phyloP scores from a whole-genome alignment of 129 eudicot genomes.

The Arctium lappa region DNA sequence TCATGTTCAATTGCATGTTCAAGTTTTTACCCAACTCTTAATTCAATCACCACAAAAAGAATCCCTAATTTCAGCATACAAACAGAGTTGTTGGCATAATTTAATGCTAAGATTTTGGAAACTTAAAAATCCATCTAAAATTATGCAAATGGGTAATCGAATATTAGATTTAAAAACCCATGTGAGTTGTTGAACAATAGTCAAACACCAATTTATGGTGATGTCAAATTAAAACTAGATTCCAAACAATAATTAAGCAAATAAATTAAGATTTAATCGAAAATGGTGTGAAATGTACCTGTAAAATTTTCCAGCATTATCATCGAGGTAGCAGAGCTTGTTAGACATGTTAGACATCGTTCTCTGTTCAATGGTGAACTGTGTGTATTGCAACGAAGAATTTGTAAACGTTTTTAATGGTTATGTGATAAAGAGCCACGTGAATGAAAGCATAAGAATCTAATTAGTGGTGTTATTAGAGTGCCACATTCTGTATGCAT shows the following conservation, averaged over 20 bases:
- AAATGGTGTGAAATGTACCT: constrained; percentile 33
- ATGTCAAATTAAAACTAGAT: constrained; percentile 9
- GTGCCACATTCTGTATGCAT: too few relatives aligned
- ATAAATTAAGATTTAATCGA: background rate
- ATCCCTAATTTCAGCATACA: background rate
- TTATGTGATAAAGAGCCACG: background rate
- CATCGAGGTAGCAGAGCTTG: constrained; percentile 64
- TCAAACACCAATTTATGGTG: constrained; percentile 6
- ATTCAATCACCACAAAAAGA: background rate
- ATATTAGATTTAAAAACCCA: background rate
- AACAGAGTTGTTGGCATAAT: background rate
- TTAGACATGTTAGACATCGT: constrained; percentile 51
- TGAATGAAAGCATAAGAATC: too few relatives aligned
- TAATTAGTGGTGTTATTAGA: too few relatives aligned
- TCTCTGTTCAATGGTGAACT: constrained; percentile 67
- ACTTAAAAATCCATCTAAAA: background rate
- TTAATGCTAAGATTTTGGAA: background rate
- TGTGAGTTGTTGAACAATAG: constrained; percentile 15
- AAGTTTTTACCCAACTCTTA: background rate
- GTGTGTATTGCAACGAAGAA: constrained; percentile 51
- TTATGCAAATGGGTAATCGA: background rate
- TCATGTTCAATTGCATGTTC: constrained; percentile 22
- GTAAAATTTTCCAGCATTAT: constrained; percentile 44
- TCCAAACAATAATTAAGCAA: background rate
- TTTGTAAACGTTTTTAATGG: constrained; percentile 48